These are phyloP conservation scores for Vitis amurensis DNA, from an alignment of 164 flowering plant genomes.

Conservation along the genomic window DNA sequence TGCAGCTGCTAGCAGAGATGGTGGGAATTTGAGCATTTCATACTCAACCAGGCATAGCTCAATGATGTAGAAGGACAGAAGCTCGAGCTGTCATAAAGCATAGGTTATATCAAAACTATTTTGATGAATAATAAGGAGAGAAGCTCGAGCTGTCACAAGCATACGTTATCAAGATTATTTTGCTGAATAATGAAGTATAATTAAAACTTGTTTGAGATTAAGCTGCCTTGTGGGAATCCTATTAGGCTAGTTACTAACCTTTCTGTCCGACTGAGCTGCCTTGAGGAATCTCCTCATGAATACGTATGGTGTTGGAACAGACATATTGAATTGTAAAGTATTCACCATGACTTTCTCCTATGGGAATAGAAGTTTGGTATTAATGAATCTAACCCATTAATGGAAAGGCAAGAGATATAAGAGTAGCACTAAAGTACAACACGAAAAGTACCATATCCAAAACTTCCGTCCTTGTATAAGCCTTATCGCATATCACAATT, in stretches of 20 bases:
- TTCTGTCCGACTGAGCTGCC: slow-evolving; percentile 31
- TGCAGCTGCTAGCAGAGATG: slow-evolving; percentile 50
- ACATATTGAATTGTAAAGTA: slow-evolving; percentile 32
- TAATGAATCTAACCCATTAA: not conserved
- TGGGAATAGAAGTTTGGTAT: not conserved
- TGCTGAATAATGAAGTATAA: not conserved
- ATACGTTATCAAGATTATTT: not conserved
- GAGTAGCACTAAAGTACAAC: not conserved
- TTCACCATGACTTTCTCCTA: slow-evolving; percentile 38
- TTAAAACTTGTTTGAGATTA: too few species aligned
- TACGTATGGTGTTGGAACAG: slow-evolving; percentile 39
- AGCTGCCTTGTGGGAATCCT: not conserved
- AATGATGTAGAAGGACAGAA: slow-evolving; percentile 39
- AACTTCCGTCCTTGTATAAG: slow-evolving; percentile 30
- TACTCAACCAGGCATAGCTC: slow-evolving; percentile 54
- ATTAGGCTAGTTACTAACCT: slow-evolving; percentile 14
- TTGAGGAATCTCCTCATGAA: slow-evolving; percentile 39
- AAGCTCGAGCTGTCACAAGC: slow-evolving; percentile 33
- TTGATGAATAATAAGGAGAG: slow-evolving; percentile 21
- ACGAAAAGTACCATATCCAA: slow-evolving; percentile 31
- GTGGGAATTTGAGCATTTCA: slow-evolving; percentile 45
- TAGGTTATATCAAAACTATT: not conserved
- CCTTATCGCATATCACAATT: slow-evolving; percentile 34
- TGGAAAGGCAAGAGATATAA: not conserved
- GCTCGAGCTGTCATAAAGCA: slow-evolving; percentile 31